Evolutionary conservation across 2,329 filamentous ascomycete species (phyloP), one percentile per base, ranked within the genome.

Genomic region (Pleomassaria siparia): DNA sequence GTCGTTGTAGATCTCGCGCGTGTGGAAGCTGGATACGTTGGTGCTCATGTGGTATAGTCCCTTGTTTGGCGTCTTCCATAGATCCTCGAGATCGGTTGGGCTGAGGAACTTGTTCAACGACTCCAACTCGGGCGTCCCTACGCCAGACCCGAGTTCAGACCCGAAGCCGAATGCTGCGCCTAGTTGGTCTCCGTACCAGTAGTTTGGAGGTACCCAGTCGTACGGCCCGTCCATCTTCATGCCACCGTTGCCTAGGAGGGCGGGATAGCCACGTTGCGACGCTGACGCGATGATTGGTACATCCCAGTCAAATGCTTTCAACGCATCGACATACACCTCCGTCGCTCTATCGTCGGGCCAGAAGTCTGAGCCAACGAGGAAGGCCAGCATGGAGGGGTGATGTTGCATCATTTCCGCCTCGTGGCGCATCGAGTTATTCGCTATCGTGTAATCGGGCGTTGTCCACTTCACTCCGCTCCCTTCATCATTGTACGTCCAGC

Each of bases 191-290:
- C 78, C 76, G 51, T 79, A 84, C 82, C 82, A 86, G 65, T 86
- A 86, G 52, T 80, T 83, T 0, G 83, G 83, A 0, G 83, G 80
- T 0, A 84, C 80, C 81, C 82, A 86, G 57, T 85, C 83, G 54
- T 86, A 86, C 0, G 83, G 83, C 0, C 83, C 83, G 0, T 80
- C 76, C 83, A 86, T 86, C 58, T 84, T 85, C 77, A 86, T 79
- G 0, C 83, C 83, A 0, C 79, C 78, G 0, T 79, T 78, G 0
- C 79, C 80, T 0, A 85, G 70, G 1, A 72, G 60, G 8, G 73
- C 53, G 0, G 82, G 78, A 44, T 72, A 81, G 1, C 82, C 80
- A 9, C 76, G 72, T 56, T 80, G 79, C 2, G 76, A 75, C 0
- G 82, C 83, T 0, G 82, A 82, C 1, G 80, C 73, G 30, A 86